These are phyloP conservation scores for Calonectria henricotiae DNA, from an alignment of 2,329 filamentous ascomycete species.

Conservation along the genomic window DNA sequence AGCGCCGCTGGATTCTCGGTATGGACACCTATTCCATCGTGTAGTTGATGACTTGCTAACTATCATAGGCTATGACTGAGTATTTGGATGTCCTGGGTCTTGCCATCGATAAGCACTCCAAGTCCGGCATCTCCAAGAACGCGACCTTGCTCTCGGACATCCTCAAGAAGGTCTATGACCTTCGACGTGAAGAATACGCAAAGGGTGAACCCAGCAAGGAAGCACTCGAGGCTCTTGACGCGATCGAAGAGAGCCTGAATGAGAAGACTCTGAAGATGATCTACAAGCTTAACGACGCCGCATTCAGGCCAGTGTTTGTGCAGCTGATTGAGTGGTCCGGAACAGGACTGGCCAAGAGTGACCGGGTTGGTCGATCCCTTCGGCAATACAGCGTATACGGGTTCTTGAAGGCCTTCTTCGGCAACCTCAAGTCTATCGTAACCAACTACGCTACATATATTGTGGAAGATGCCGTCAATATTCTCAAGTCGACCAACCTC, in stretches of 20 bases:
- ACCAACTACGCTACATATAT: conserved; percentile 92
- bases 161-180: conserved; percentile 74
- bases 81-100: conserved; percentile 79
- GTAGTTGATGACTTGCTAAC: conserved; percentile 52
- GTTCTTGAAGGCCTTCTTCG: conserved; percentile 86
- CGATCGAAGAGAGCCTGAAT: conserved; percentile 78
- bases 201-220: conserved; percentile 66
- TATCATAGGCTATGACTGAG: conserved; percentile 75
- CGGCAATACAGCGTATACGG: conserved; percentile 85
- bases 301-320: conserved; percentile 92
- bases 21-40: conserved; percentile 56
- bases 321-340: conserved; percentile 88
- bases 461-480: conserved; percentile 80
- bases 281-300: conserved; percentile 95
- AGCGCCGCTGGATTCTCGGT: conserved; percentile 74
- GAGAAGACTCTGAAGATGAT: conserved; percentile 89
- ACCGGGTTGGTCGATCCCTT: conserved; percentile 71
- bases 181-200: conserved; percentile 72
- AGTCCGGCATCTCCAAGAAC: conserved; percentile 84
- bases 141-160: conserved; percentile 78
- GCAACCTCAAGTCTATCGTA: conserved; percentile 91
- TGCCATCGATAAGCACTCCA: conserved; percentile 84
- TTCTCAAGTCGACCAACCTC: conserved; percentile 72
- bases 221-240: conserved; percentile 66
- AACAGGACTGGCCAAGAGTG: conserved; percentile 74